Percentiles rank a stretch among this genome's conserved stretches.
Conservation (phyloP, 345 rosid genomes). For the Angophora floribunda region DNA sequence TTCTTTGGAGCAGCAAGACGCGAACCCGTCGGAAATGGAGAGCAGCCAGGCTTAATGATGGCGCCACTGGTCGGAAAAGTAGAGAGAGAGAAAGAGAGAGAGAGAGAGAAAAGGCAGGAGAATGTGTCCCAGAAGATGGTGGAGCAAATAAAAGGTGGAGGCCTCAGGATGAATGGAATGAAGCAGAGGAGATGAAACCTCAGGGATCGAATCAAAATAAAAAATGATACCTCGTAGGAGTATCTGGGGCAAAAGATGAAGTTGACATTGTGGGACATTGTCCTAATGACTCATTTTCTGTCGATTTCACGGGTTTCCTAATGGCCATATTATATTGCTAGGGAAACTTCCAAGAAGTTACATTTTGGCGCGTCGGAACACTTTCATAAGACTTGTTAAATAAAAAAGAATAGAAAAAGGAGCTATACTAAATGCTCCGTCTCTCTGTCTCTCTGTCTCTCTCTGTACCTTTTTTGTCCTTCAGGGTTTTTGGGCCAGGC, state of each 20-base stretch:
- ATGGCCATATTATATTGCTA: neutral
- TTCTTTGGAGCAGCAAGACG: neutral
- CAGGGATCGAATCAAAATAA: neutral
- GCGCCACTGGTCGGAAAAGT: neutral
- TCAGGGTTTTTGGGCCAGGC: neutral
- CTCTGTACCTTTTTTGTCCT: neutral
- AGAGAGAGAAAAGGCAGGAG: neutral
- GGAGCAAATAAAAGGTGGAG: neutral
- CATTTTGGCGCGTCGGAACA: too few relatives aligned
- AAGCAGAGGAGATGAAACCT: neutral
- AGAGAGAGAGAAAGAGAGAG: neutral
- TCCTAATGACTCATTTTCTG: neutral
- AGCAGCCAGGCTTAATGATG: neutral
- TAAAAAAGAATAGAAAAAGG: too few relatives aligned
- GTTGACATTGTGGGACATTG: neutral
- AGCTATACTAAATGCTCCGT: neutral
- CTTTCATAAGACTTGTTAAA: too few relatives aligned
- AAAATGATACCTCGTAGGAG: neutral
- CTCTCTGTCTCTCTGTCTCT: neutral
- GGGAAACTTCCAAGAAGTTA: too few relatives aligned
- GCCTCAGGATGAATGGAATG: neutral
- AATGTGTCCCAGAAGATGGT: neutral
- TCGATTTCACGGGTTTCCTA: neutral
- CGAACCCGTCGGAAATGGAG: neutral
- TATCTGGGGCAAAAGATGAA: neutral